These are phyloP conservation scores for Auricularia heimuer DNA, from an alignment of 768 basidiomycete species.

Conservation along the genomic window DNA sequence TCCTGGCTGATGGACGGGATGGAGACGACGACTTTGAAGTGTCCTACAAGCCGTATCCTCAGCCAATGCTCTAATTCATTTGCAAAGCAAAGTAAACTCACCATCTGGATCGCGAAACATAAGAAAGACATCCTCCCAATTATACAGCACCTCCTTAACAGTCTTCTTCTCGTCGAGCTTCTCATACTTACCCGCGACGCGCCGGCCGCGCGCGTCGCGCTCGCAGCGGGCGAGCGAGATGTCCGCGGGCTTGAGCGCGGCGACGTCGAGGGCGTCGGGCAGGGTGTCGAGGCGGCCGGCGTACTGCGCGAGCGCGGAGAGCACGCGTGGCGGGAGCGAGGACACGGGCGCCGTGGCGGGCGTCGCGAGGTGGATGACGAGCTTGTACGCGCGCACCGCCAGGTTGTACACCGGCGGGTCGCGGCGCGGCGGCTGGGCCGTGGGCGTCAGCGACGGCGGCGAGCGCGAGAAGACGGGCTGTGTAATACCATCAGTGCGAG, in stretches of 20 bases:
- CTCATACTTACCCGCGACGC: slow-evolving; percentile 40
- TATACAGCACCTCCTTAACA: slow-evolving; percentile 41
- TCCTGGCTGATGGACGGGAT: background rate
- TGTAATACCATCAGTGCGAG: too few relatives aligned
- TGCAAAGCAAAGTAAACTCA: slow-evolving; percentile 26
- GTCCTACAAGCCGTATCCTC: background rate
- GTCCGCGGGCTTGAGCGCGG: slow-evolving; percentile 29
- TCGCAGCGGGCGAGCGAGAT: background rate
- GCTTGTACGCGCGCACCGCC: slow-evolving; percentile 63
- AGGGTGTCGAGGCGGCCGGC: slow-evolving; percentile 14
- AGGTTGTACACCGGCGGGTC: slow-evolving; percentile 58
- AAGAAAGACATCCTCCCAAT: slow-evolving; percentile 62
- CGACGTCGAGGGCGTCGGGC: slow-evolving; percentile 28
- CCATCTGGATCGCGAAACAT: slow-evolving; percentile 57
- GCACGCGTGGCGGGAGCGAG: slow-evolving; percentile 39
- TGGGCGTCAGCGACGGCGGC: background rate
- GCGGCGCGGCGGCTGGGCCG: slow-evolving; percentile 38
- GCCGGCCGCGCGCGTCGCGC: slow-evolving; percentile 39
- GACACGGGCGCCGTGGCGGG: slow-evolving; percentile 40
- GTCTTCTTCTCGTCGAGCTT: slow-evolving; percentile 35
- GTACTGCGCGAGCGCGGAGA: slow-evolving; percentile 17
- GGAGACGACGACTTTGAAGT: background rate
- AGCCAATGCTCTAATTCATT: too few relatives aligned
- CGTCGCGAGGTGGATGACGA: slow-evolving; percentile 52
- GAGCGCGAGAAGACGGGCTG: too few relatives aligned